Conservation (phyloP, 257 asterid species). For the Ilex asprella region DNA sequence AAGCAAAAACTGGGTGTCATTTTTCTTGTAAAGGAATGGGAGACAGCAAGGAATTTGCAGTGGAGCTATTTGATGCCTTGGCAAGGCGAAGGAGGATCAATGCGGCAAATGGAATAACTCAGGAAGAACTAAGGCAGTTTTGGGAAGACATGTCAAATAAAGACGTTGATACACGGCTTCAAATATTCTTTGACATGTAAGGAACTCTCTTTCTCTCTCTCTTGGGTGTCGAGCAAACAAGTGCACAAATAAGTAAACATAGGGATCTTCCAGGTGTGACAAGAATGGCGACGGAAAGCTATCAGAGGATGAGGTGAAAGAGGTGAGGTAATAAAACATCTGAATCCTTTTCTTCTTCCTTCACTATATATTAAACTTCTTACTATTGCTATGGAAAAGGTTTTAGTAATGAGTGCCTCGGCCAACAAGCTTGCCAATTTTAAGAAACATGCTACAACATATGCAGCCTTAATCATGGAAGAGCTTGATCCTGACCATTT, state of each 20-base stretch:
- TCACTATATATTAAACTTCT: background rate
- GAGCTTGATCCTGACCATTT: conserved; percentile 86
- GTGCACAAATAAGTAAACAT: background rate
- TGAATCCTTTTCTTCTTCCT: background rate
- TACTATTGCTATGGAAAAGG: conserved; percentile 39
- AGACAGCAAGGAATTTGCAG: conserved; percentile 85
- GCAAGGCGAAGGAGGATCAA: conserved; percentile 54
- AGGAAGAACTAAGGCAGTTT: conserved; percentile 40
- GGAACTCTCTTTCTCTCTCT: conserved; percentile 7
- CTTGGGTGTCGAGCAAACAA: background rate
- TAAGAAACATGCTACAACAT: conserved; percentile 56
- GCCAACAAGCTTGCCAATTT: conserved; percentile 78
- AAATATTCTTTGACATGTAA: conserved; percentile 93
- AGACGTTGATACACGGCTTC: conserved; percentile 73
- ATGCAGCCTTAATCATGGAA: conserved; percentile 89
- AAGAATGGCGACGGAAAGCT: conserved; percentile 92
- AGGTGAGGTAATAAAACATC: conserved; percentile 38
- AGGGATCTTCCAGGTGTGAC: conserved; percentile 64
- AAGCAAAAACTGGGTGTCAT: too few relatives aligned
- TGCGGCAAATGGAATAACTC: conserved; percentile 47
- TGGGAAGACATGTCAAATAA: conserved; percentile 78
- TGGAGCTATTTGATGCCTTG: conserved; percentile 68
- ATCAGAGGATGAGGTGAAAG: conserved; percentile 89
- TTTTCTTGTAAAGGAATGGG: conserved; percentile 63
- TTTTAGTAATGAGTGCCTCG: conserved; percentile 87